phyloP scores from a whole-genome alignment of 116 monocot species.

The Trichopus zeylanicus region DNA sequence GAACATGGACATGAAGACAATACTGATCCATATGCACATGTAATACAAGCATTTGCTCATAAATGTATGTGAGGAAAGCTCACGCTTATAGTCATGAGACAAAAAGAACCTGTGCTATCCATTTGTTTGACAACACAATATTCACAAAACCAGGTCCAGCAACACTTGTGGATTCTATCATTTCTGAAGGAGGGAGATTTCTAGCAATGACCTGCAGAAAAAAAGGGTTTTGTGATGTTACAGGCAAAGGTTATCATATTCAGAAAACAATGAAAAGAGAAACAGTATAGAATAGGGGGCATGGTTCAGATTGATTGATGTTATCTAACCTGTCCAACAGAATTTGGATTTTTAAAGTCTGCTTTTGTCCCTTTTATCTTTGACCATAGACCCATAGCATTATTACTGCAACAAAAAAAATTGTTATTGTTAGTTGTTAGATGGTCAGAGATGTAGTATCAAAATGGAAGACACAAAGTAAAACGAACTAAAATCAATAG shows the following conservation, averaged over 20 bases:
- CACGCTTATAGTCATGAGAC: not conserved
- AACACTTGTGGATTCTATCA: constrained; percentile 83
- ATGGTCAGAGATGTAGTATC: not conserved
- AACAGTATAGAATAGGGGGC: not conserved
- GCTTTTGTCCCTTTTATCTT: constrained; percentile 67
- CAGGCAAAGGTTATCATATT: not conserved
- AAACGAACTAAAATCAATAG: not conserved
- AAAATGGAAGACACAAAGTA: not conserved
- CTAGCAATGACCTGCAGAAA: constrained; percentile 64
- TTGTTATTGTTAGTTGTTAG: not conserved
- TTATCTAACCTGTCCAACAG: constrained; percentile 69
- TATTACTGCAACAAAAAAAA: constrained; percentile 58
- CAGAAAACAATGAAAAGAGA: not conserved
- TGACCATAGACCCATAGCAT: constrained; percentile 88
- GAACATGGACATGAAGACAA: too few species aligned
- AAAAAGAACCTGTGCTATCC: constrained; percentile 72
- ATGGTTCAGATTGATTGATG: not conserved
- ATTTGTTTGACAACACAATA: constrained; percentile 60
- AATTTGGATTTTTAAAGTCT: constrained; percentile 75
- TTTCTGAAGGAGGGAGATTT: constrained; percentile 75
- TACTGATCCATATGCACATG: too few species aligned
- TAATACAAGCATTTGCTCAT: not conserved
- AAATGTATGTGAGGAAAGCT: not conserved
- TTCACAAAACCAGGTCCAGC: constrained; percentile 87
- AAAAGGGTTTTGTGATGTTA: not conserved